A percentile compares a stretch with the other conserved stretches of the same genome.
These are phyloP conservation scores for Gastrolobium villosum DNA, from an alignment of 306 rosid species.

Conservation along the genomic window DNA sequence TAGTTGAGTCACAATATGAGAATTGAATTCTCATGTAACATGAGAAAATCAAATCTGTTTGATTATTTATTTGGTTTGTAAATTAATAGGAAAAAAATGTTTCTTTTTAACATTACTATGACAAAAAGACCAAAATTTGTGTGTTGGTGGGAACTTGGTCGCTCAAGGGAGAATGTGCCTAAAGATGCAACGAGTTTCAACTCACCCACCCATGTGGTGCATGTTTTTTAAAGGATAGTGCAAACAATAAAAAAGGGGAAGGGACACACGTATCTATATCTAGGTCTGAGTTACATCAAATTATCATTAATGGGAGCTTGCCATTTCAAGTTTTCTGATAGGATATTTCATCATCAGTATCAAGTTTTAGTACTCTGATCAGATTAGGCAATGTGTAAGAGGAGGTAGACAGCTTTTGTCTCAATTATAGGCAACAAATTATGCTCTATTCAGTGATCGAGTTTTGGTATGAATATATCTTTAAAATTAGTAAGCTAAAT, in stretches of 20 bases:
- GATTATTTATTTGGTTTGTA: too few relatives aligned
- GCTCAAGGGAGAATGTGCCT: conserved; percentile 1
- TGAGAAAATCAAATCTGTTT: too few relatives aligned
- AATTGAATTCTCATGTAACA: too few relatives aligned
- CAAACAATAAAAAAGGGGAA: conserved; percentile 30
- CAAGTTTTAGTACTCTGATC: conserved; percentile 30
- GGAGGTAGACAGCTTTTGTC: conserved; percentile 51
- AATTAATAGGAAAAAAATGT: too few relatives aligned
- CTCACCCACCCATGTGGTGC: conserved; percentile 51
- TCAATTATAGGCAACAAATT: conserved; percentile 46
- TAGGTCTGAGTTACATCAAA: conserved; percentile 44
- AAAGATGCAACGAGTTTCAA: conserved; percentile 15
- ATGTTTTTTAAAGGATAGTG: conserved; percentile 37
- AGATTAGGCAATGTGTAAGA: conserved; percentile 49
- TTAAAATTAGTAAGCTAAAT: conserved; percentile 9
- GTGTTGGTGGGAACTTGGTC: conserved; percentile 33
- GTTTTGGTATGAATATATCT: conserved; percentile 24
- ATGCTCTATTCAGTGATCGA: conserved; percentile 23
- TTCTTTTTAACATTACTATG: too few relatives aligned
- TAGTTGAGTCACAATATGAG: too few relatives aligned
- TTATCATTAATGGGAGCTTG: conserved; percentile 47
- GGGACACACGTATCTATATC: conserved; percentile 48
- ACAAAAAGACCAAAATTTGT: background rate
- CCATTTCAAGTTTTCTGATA: conserved; percentile 36
- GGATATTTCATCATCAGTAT: conserved; percentile 27